A percentile compares a stretch with the other conserved stretches of the same genome.
Evolutionary conservation across 129 eudicot species (phyloP).

Genomic region (Lactuca sativa): DNA sequence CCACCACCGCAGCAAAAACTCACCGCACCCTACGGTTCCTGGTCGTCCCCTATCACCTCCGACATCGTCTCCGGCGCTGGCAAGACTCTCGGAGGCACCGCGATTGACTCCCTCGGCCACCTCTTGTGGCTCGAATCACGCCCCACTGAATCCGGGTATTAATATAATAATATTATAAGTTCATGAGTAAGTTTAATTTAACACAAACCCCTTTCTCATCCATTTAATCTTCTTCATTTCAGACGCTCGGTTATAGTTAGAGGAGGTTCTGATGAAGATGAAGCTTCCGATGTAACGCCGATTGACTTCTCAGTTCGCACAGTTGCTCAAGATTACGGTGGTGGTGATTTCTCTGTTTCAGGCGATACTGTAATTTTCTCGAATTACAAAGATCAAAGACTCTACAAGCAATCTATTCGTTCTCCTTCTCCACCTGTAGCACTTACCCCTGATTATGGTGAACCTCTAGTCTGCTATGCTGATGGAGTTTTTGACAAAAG

Average conservation of each 20-base stretch:
- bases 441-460: slow-evolving; percentile 44
- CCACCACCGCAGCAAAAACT: slow-evolving; percentile 27
- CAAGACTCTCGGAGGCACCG: slow-evolving; percentile 42
- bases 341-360: slow-evolving; percentile 40
- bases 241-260: slow-evolving; percentile 44
- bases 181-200: not conserved
- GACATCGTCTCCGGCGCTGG: slow-evolving; percentile 49
- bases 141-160: slow-evolving; percentile 50
- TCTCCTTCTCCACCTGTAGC: slow-evolving; percentile 36
- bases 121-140: slow-evolving; percentile 56
- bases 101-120: slow-evolving; percentile 32
- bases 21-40: slow-evolving; percentile 77
- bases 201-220: not conserved
- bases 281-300: slow-evolving; percentile 38
- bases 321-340: slow-evolving; percentile 45
- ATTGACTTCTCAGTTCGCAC: slow-evolving; percentile 41
- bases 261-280: slow-evolving; percentile 32
- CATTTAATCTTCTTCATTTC: not conserved
- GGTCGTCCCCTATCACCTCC: slow-evolving; percentile 92
- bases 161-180: not conserved
- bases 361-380: slow-evolving; percentile 36
- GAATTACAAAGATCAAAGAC: slow-evolving; percentile 42
- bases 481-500: slow-evolving; percentile 48
- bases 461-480: slow-evolving; percentile 44
- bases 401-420: slow-evolving; percentile 35